These are phyloP conservation scores for Mycena haematopus DNA, from an alignment of 768 basidiomycete species.

Conservation along the genomic window DNA sequence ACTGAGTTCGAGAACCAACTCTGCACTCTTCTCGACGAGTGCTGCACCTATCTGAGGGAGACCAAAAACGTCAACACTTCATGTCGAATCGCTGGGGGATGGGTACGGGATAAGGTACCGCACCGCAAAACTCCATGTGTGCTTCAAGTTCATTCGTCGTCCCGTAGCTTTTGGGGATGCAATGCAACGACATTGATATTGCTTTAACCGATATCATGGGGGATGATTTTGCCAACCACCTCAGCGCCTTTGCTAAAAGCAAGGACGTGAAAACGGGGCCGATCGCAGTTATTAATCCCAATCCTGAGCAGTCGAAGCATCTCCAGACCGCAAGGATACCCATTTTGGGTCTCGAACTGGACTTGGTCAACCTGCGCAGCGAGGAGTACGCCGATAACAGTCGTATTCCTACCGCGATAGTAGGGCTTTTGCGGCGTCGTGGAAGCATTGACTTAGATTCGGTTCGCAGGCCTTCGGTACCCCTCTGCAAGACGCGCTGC, in stretches of 20 bases:
- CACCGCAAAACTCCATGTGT: constrained; percentile 25
- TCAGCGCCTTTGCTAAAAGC: constrained; percentile 64
- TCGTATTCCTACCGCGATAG: constrained; percentile 88
- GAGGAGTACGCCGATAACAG: constrained; percentile 90
- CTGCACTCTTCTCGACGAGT: constrained; percentile 83
- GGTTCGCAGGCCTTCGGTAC: constrained; percentile 82
- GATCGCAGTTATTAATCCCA: constrained; percentile 86
- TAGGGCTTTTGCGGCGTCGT: constrained; percentile 45
- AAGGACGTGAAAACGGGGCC: constrained; percentile 61
- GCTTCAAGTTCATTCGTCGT: constrained; percentile 19
- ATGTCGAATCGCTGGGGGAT: constrained; percentile 95
- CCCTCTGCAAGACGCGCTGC: constrained; percentile 86
- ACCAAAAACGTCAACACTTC: constrained; percentile 61
- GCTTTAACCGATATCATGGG: constrained; percentile 92
- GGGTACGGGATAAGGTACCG: constrained; percentile 96
- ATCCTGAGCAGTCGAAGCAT: constrained; percentile 98
- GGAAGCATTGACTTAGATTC: constrained; percentile 1
- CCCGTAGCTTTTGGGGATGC: constrained; percentile 73
- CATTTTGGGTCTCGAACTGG: constrained; percentile 82
- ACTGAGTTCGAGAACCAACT: constrained; percentile 73
- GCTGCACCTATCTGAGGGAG: constrained; percentile 60
- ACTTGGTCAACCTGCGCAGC: constrained; percentile 92
- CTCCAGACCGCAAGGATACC: constrained; percentile 92
- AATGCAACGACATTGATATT: constrained; percentile 93
- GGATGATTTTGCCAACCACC: constrained; percentile 80